Evolutionary conservation across 1,284 basidiomycete genomes (phyloP), one percentile per base, ranked within the genome.

Genomic region (Sporisorium scitamineum): DNA sequence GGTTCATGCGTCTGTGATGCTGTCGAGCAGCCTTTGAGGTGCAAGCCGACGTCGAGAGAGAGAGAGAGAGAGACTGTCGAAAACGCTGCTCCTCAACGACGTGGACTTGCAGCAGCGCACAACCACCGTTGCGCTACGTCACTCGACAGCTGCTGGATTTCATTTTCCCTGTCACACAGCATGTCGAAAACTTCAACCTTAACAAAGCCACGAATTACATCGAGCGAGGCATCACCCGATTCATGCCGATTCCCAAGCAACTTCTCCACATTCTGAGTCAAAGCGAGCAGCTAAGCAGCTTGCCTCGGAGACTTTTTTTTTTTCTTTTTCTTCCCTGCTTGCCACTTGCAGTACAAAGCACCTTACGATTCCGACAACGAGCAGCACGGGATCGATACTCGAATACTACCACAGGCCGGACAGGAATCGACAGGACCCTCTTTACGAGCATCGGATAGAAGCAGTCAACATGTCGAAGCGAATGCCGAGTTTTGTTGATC

Each of bases 401-500:
- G 37, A n/a, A n/a, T n/a, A n/a, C 9, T 3, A 55, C 13, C 6
- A 2, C 27, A 31, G 47, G 2, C n/a, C 18, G 9, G 27, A 9
- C 9, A 9, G 16, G 27, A 48, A 31, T 2, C 27, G 47, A 31
- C n/a, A n/a, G 27, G 11, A 14, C 9, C 16, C 14, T n/a, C 13
- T 29, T 29, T n/a, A 1, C 18, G 29, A 3, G 22, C 13, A 16
- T n/a, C 39, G 1, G 24, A 32, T 24, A 18, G 18, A 34, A 10
- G 26, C 29, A 57, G 32, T 14, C 61, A 76, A 11, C 22, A 72
- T 73, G 70, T 73, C 70, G 54, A 73, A 45, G 42, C 65, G 70
- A 20, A 63, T 80, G 76, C 66, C 70, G 20, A 68, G 67, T 31
- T 50, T 82, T 14, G 74, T 68, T 31, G 79, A 81, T 54, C 29